Conservation (phyloP, 768 basidiomycete species). For the Cystofilobasidium capitatum region DNA sequence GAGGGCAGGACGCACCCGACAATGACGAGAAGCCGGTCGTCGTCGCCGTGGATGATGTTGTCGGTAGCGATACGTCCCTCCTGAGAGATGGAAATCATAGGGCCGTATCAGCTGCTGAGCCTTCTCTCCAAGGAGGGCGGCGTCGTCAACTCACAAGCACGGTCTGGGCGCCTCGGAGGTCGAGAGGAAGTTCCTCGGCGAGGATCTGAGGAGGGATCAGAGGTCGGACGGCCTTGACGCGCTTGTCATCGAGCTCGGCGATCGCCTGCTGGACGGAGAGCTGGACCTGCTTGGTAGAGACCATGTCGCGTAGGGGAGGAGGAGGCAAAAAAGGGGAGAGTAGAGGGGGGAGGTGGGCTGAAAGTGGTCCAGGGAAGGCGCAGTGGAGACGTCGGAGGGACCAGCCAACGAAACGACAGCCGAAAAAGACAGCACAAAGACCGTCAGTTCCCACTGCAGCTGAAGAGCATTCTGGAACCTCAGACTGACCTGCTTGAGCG, state of each 20-base stretch:
- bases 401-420: too few relatives aligned
- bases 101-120: too few relatives aligned
- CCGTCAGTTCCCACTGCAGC: too few relatives aligned
- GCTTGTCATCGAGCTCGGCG: slow-evolving; percentile 68
- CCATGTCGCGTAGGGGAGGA: too few relatives aligned
- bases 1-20: slow-evolving; percentile 55
- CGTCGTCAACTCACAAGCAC: slow-evolving; percentile 50
- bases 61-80: slow-evolving; percentile 24
- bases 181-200: slow-evolving; percentile 65
- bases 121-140: neutral
- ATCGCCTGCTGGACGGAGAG: slow-evolving; percentile 36
- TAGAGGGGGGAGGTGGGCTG: too few relatives aligned
- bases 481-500: too few relatives aligned
- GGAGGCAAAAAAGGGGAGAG: too few relatives aligned
- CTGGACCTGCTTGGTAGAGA: neutral
- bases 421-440: too few relatives aligned
- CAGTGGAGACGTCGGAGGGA: too few relatives aligned
- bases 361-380: too few relatives aligned
- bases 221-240: slow-evolving; percentile 77
- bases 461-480: too few relatives aligned
- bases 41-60: slow-evolving; percentile 56
- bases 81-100: neutral
- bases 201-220: slow-evolving; percentile 91
- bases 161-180: slow-evolving; percentile 63
- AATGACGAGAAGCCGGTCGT: slow-evolving; percentile 85